Percentiles rank a stretch among this genome's conserved stretches.
These are phyloP conservation scores for Fusarium equiseti DNA, from an alignment of 2,329 filamentous ascomycete genomes.

Conservation along the genomic window DNA sequence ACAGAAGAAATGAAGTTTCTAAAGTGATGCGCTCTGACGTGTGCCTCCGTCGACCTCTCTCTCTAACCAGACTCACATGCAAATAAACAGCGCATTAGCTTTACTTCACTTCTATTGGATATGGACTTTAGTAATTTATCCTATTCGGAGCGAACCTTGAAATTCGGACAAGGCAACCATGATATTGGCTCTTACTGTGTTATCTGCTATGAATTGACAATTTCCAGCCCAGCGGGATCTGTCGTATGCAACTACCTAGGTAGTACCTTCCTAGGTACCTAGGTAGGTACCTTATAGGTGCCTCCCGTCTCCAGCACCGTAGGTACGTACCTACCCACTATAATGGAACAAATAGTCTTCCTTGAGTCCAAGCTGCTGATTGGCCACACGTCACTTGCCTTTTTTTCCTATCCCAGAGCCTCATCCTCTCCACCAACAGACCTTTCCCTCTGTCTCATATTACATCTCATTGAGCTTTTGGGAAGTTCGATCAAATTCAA, in stretches of 20 bases:
- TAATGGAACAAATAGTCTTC: background rate
- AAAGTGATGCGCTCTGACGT: slow-evolving; percentile 29
- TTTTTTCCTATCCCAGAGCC: slow-evolving; percentile 16
- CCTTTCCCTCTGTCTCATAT: slow-evolving; percentile 7
- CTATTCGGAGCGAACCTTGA: background rate
- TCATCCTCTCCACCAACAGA: slow-evolving; percentile 32
- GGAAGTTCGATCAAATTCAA: slow-evolving; percentile 3
- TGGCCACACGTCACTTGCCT: slow-evolving; percentile 2
- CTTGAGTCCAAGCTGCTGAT: slow-evolving; percentile 4
- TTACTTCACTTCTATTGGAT: background rate
- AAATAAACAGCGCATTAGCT: slow-evolving; percentile 9
- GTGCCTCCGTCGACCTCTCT: background rate
- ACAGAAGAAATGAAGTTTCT: slow-evolving; percentile 6
- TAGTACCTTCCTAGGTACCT: no score
- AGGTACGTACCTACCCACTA: background rate
- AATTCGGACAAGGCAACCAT: slow-evolving; percentile 22
- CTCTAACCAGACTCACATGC: slow-evolving; percentile 28
- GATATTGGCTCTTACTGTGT: background rate
- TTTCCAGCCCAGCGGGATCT: background rate
- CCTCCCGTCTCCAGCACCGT: background rate
- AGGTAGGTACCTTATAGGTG: background rate
- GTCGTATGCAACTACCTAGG: background rate
- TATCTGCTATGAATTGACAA: background rate
- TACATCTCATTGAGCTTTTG: background rate
- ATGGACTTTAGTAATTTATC: background rate